Percentiles rank a stretch among this genome's conserved stretches.
Conservation (phyloP, 208 protist genomes). For the Trypanosoma lewisi region DNA sequence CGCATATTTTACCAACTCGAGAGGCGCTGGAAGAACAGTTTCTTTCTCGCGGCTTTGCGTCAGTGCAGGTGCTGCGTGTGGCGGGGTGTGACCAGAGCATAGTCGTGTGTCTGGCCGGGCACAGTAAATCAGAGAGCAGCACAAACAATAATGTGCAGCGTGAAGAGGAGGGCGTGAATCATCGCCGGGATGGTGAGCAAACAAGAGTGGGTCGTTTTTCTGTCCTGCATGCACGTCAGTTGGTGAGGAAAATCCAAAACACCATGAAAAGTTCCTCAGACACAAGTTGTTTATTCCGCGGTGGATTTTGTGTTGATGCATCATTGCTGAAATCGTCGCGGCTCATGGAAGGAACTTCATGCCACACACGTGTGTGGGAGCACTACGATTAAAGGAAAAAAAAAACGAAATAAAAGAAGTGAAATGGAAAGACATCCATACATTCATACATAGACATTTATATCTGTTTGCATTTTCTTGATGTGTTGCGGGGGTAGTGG, state of each 20-base stretch:
- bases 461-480: slow-evolving; percentile 1
- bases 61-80: slow-evolving; percentile 70
- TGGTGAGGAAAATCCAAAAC: slow-evolving; percentile 5
- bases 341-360: slow-evolving; percentile 7
- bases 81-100: slow-evolving; percentile 60
- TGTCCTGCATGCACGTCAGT: slow-evolving; percentile 5
- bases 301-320: slow-evolving; percentile 24
- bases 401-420: background rate
- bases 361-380: slow-evolving; percentile 35
- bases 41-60: slow-evolving; percentile 43
- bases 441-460: background rate
- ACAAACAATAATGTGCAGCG: background rate
- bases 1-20: slow-evolving; percentile 51
- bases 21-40: slow-evolving; percentile 37
- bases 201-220: slow-evolving; percentile 6
- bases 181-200: background rate
- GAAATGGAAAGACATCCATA: background rate
- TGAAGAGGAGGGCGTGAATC: background rate
- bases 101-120: slow-evolving; percentile 35
- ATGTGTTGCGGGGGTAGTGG: no score
- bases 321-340: slow-evolving; percentile 31
- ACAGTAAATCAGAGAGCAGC: background rate
- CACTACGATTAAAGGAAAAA: slow-evolving; percentile 28
- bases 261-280: background rate
- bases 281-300: background rate